A percentile compares a stretch with the other conserved stretches of the same genome.
These are phyloP conservation scores for Pachyrhizus erosus DNA, from an alignment of 306 rosid species.

Conservation along the genomic window DNA sequence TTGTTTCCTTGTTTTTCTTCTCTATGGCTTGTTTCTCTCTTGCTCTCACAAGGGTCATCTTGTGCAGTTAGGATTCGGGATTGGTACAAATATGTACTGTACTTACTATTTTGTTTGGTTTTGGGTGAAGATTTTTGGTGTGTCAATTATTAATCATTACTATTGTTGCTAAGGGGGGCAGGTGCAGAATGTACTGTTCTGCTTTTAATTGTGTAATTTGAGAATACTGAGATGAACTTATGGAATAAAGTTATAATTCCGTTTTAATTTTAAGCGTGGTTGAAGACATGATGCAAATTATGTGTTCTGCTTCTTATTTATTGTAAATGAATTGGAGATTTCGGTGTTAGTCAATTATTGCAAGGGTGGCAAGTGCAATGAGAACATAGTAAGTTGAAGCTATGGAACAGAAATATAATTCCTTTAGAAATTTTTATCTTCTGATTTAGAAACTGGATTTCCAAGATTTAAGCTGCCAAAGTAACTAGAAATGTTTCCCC, in stretches of 20 bases:
- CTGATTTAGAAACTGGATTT: not conserved
- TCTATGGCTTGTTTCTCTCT: constrained; percentile 72
- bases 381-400: too few species aligned
- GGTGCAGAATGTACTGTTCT: constrained; percentile 84
- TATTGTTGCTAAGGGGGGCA: constrained; percentile 5
- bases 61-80: constrained; percentile 53
- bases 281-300: not conserved
- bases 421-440: too few species aligned
- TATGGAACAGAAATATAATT: too few species aligned
- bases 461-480: not conserved
- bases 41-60: constrained; percentile 69
- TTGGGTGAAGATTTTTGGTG: not conserved
- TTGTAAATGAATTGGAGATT: not conserved
- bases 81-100: not conserved
- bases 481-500: not conserved
- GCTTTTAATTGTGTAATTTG: constrained; percentile 51
- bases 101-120: not conserved
- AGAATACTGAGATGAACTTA: constrained; percentile 13
- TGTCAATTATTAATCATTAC: not conserved
- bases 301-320: not conserved
- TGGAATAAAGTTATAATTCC: constrained; percentile 25
- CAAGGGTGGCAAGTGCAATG: not conserved
- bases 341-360: not conserved
- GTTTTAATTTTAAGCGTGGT: not conserved
- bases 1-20: constrained; percentile 75